Evolutionary conservation across 345 rosid genomes (phyloP).

Genomic region (Salix caprea): DNA sequence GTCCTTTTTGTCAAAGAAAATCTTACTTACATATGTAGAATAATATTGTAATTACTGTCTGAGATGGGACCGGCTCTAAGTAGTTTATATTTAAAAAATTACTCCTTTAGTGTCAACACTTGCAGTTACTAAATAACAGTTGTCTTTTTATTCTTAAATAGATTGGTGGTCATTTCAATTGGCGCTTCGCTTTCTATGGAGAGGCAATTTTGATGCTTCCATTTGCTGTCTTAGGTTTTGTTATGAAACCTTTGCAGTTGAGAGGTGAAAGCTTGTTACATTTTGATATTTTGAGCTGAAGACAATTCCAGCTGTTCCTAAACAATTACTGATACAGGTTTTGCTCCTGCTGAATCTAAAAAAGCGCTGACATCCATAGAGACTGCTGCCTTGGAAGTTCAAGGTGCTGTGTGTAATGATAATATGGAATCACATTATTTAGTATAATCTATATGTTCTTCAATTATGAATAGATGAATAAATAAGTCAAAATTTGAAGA

Average conservation of each 20-base stretch:
- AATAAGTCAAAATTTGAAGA: not conserved
- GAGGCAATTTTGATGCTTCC: slow-evolving; percentile 95
- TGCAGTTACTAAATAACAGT: not conserved
- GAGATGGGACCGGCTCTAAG: not conserved
- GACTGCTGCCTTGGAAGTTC: slow-evolving; percentile 34
- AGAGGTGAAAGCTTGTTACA: slow-evolving; percentile 52
- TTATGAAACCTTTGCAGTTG: slow-evolving; percentile 78
- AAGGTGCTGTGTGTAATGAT: slow-evolving; percentile 36
- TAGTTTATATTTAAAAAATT: not conserved
- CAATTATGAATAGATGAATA: not conserved
- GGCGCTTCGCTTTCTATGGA: slow-evolving; percentile 91
- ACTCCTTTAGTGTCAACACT: not conserved
- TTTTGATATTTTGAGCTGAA: not conserved
- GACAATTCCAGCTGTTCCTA: slow-evolving; percentile 15
- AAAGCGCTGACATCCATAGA: slow-evolving; percentile 38
- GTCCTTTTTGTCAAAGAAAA: not conserved
- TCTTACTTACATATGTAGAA: not conserved
- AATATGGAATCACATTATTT: not conserved
- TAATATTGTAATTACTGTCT: not conserved
- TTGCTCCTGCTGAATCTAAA: slow-evolving; percentile 44
- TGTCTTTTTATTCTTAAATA: slow-evolving; percentile 25
- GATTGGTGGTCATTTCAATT: slow-evolving; percentile 63
- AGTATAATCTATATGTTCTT: not conserved
- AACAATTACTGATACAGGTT: slow-evolving; percentile 52
- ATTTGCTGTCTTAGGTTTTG: slow-evolving; percentile 68